These are phyloP conservation scores for Conidiobolus incongruus DNA, from an alignment of 371 early-diverging fungal genomes.

Conservation along the genomic window DNA sequence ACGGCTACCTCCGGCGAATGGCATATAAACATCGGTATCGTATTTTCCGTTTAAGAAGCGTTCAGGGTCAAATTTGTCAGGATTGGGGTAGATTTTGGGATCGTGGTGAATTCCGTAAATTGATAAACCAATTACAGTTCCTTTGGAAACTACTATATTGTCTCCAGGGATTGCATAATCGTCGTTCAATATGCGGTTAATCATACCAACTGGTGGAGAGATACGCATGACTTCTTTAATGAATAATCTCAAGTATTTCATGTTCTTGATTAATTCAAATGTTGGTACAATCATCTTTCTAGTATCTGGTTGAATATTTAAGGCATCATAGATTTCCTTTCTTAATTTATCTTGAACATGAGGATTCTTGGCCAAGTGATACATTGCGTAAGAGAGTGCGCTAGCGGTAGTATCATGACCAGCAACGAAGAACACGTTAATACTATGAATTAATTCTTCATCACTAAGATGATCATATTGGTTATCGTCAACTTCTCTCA, in stretches of 20 bases:
- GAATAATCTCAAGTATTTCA: not conserved
- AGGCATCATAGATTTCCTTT: not conserved
- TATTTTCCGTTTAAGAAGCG: not conserved
- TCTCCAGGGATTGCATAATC: not conserved
- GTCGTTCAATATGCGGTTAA: not conserved
- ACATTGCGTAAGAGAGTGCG: not conserved
- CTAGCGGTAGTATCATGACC: constrained; percentile 4
- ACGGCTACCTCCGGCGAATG: constrained; percentile 8
- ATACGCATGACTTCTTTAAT: constrained; percentile 2
- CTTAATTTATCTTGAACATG: constrained; percentile 3
- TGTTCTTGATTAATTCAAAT: not conserved
- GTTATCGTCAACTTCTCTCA: constrained; percentile 7
- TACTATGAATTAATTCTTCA: constrained; percentile 5
- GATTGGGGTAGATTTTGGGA: not conserved
- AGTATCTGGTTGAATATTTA: not conserved
- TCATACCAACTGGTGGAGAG: not conserved
- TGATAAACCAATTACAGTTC: not conserved
- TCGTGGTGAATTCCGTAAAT: not conserved
- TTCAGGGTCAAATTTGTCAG: not conserved
- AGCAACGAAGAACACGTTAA: constrained; percentile 3
- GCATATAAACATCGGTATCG: not conserved
- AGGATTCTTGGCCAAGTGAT: not conserved
- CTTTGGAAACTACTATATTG: not conserved
- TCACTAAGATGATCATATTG: constrained; percentile 3
- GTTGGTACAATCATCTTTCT: not conserved